Evolutionary conservation across 2,329 filamentous ascomycete species (phyloP), one percentile per base, ranked within the genome.

Genomic region (Aspergillus candidus): DNA sequence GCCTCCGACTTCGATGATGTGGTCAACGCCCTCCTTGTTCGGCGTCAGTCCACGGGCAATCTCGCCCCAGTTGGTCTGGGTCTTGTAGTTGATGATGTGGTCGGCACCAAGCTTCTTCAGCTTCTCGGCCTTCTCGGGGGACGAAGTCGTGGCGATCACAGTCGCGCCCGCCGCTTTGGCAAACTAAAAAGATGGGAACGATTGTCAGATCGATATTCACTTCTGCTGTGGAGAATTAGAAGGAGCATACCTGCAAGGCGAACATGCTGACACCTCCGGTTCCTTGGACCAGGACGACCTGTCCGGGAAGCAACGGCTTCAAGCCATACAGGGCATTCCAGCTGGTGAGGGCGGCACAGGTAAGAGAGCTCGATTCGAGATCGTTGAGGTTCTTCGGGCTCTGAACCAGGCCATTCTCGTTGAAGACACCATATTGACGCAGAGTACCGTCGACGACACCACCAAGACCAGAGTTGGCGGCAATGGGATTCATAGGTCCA

Each of bases 361-460:
- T 60, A 1, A 84, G 68, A 0, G 80, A 80, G 15, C 75, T 72
- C 1, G 75, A 73, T 60, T 84, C 79, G 31, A 71, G 46, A 40
- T 71, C 64, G 50, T 59, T 72, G 27, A 84, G 70, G 52, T 76
- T 76, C 15, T 58, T 60, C 1, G 87, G 86, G 44, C 77, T 72
- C 37, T 68, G 69, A 12, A 88, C 83, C 4, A 91, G 72, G 2
- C 84, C 85, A 15, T 63, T 76, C 68, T 88, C 82, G 47, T 78
- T 73, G 60, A 86, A 88, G 10, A 79, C 76, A 47, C 71, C 84
- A 52, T 84, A 81, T 53, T 84, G 72, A 35, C 84, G 77, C 18
- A 91, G 73, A 0, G 76, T 77, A 46, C 87, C 87, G 55, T 89
- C 79, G 1, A 84, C 44, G 10, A 72, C 72, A 38, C 84, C 85